Evolutionary conservation across 1,284 basidiomycete genomes (phyloP).

Genomic region (Lentinus polychrous): DNA sequence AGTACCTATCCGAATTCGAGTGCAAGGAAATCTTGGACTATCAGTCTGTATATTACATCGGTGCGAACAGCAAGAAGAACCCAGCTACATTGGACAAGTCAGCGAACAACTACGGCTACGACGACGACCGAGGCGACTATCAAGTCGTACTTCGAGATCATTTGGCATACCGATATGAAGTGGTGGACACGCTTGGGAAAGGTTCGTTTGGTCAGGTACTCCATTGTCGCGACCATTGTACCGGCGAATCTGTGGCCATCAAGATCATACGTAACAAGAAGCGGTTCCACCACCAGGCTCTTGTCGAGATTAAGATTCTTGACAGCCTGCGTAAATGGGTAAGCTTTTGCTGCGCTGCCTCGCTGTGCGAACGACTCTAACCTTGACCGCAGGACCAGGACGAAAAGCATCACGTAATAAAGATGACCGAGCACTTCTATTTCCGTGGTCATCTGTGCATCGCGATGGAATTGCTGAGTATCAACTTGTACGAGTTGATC

Average conservation of each 20-base stretch:
- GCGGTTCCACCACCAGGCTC: conserved; percentile 95
- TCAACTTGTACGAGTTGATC: conserved; percentile 98
- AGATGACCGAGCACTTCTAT: conserved; percentile 98
- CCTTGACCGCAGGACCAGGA: conserved; percentile 71
- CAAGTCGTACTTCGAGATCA: conserved; percentile 88
- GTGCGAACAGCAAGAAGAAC: conserved; percentile 78
- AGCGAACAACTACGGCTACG: conserved; percentile 92
- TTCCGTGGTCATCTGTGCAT: conserved; percentile 98
- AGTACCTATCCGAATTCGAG: conserved; percentile 80
- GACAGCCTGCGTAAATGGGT: conserved; percentile 97
- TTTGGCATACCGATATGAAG: conserved; percentile 93
- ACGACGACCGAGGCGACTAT: conserved; percentile 98
- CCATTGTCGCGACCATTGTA: conserved; percentile 93
- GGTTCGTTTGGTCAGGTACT: conserved; percentile 98
- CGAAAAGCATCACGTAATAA: conserved; percentile 95
- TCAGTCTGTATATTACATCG: conserved; percentile 80
- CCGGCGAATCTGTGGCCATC: conserved; percentile 95
- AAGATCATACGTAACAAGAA: conserved; percentile 99
- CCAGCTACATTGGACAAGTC: conserved; percentile 64
- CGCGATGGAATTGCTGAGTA: conserved; percentile 95
- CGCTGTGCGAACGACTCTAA: conserved; percentile 3
- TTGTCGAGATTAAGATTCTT: conserved; percentile 98
- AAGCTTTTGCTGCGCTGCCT: conserved; percentile 22
- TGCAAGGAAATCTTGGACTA: conserved; percentile 89
- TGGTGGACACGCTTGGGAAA: conserved; percentile 90